Base-by-base conservation (phyloP, 148 eudicot species). In the Amaranthus cruentus region DNA sequence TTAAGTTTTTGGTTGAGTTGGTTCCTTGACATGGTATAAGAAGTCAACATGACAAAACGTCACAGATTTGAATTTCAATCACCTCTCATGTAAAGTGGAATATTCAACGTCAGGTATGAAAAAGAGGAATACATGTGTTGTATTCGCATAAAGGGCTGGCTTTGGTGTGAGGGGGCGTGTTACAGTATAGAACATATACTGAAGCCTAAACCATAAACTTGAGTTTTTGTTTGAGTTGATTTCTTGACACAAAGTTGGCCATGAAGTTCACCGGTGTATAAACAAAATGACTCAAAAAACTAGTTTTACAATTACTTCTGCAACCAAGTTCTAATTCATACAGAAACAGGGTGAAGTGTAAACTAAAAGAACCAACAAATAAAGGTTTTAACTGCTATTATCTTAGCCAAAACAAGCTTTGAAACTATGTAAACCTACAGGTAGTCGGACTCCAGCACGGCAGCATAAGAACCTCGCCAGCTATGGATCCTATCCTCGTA, bases 331-430 rank as follows among this genome's bases (percentile, higher is more conserved):
- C 63, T 56, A 2, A 6, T 0, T 13, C 18, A 58, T 64, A 64
- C 1, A 64, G 38, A 28, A 13, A 64, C 9, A 64, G 6, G 14
- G 51, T 64, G 10, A 44, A 64, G 3, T 64, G 6, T 9, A 10
- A 62, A 62, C 49, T 42, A 43, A 62, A 62, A 47, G 68, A 64
- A 44, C n/a, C 2, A 44, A 51, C 44, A 13, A 46, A 44, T 64
- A 9, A 64, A 64, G 4, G 47, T 46, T 64, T 61, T 21, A 7
- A 28, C 13, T 7, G 9, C 13, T 9, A 21, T 21, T 5, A 9
- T 38, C 64, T 21, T 61, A 7, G 13, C 11, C 3, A 61, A 61
- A 13, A 13, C 42, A 7, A 0, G 11, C 70, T 83, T 82, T 78
- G 75, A 67, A 72, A 63, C 47, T 9, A 28, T 0, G 46, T 52